A percentile compares a stretch with the other conserved stretches of the same genome.
These are phyloP conservation scores for Nadsonia starkeyi-henricii DNA, from an alignment of 1,139 yeast species.

Conservation along the genomic window DNA sequence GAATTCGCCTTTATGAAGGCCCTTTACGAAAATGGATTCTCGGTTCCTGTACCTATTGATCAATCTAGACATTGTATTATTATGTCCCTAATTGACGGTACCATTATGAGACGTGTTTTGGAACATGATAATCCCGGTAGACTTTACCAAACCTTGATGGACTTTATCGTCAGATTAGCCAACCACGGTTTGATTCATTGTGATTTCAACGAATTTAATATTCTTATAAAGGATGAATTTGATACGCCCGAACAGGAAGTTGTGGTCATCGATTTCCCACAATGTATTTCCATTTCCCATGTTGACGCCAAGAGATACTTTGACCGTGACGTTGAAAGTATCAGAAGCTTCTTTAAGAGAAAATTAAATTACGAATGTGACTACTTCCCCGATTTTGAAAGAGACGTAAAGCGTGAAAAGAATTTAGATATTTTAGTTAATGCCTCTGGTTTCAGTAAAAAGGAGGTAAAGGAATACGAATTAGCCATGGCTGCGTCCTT, in stretches of 20 bases:
- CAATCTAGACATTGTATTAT: conserved; percentile 82
- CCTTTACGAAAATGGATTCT: conserved; percentile 59
- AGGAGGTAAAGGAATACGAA: conserved; percentile 60
- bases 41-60: conserved; percentile 82
- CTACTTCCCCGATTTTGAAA: conserved; percentile 64
- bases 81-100: conserved; percentile 84
- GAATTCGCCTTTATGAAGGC: conserved; percentile 81
- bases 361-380: conserved; percentile 66
- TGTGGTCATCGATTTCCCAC: conserved; percentile 95
- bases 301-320: conserved; percentile 77
- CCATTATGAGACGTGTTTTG: conserved; percentile 73
- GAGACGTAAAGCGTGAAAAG: conserved; percentile 58
- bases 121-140: conserved; percentile 54
- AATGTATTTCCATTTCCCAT: conserved; percentile 88
- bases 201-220: conserved; percentile 93
- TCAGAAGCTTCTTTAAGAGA: conserved; percentile 65
- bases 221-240: conserved; percentile 59
- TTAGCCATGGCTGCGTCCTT: conserved; percentile 52
- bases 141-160: conserved; percentile 75
- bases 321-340: conserved; percentile 84
- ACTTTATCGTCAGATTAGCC: conserved; percentile 68
- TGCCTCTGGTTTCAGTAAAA: conserved; percentile 83
- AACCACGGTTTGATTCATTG: conserved; percentile 89
- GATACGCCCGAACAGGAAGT: conserved; percentile 39
- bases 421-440: conserved; percentile 69